These are phyloP conservation scores for Beta macrorhiza DNA, from an alignment of 179 eudicot species.

Conservation along the genomic window DNA sequence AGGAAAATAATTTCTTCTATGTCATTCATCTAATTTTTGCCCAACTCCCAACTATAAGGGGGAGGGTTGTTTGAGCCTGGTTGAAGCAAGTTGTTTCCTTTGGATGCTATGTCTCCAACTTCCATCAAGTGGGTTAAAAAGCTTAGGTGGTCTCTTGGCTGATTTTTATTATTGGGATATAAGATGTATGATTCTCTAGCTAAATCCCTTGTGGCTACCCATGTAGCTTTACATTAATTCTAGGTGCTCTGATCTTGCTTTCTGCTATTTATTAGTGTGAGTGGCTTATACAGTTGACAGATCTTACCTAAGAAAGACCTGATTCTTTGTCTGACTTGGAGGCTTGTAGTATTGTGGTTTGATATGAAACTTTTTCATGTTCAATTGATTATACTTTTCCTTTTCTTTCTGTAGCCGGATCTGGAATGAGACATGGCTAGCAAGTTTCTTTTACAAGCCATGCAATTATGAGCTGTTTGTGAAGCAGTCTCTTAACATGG, in stretches of 20 bases:
- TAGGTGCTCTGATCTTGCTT: background rate
- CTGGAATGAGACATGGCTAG: slow-evolving; percentile 97
- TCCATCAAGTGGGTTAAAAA: background rate
- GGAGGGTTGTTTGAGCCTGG: background rate
- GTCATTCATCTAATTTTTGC: background rate
- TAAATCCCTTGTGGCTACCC: background rate
- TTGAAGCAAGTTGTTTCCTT: background rate
- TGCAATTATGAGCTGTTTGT: slow-evolving; percentile 95
- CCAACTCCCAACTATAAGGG: background rate
- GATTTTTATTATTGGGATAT: slow-evolving; percentile 3
- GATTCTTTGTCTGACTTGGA: background rate
- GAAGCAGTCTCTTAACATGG: slow-evolving; percentile 96
- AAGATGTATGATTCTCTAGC: background rate
- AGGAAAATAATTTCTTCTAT: background rate
- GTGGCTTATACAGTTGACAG: background rate
- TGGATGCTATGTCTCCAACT: background rate
- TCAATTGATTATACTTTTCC: background rate
- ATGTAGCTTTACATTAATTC: background rate
- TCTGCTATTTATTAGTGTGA: background rate
- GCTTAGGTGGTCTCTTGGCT: slow-evolving; percentile 7
- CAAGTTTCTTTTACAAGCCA: slow-evolving; percentile 88
- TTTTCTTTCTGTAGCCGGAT: slow-evolving; percentile 61
- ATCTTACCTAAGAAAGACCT: background rate
- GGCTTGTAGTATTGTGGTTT: slow-evolving; percentile 12
- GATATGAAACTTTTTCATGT: background rate